phyloP scores from a whole-genome alignment of 2,329 filamentous ascomycete genomes.

The Gnomoniopsis sp. region DNA sequence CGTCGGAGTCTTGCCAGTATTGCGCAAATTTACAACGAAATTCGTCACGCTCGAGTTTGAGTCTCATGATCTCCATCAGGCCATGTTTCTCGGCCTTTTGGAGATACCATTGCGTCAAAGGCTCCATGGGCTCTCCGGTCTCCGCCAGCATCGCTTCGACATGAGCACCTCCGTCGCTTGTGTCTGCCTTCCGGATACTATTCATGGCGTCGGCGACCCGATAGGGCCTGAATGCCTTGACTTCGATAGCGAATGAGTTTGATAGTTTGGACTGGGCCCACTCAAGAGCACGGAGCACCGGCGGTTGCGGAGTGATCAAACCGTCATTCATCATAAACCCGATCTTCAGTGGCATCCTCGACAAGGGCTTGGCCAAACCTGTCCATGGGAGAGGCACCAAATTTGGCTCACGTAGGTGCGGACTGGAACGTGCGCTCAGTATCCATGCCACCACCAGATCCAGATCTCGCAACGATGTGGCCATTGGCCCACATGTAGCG shows the following conservation, averaged over 20 bases:
- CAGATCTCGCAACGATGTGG: constrained; percentile 29
- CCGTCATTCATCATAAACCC: constrained; percentile 40
- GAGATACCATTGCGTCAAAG: constrained; percentile 39
- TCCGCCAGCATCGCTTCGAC: constrained; percentile 30
- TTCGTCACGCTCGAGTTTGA: constrained; percentile 26
- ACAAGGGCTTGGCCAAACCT: constrained; percentile 23
- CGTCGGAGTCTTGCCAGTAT: constrained; percentile 33
- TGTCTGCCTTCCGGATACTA: constrained; percentile 39
- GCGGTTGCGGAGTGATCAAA: constrained; percentile 34
- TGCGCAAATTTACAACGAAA: constrained; percentile 31
- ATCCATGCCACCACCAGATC: constrained; percentile 30
- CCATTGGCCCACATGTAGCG: constrained; percentile 32
- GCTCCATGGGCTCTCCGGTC: constrained; percentile 40
- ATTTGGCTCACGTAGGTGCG: constrained; percentile 26
- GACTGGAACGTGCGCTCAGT: constrained; percentile 18
- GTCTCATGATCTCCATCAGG: constrained; percentile 22
- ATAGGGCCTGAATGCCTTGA: constrained; percentile 34
- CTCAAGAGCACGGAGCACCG: constrained; percentile 30
- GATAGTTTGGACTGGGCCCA: constrained; percentile 30
- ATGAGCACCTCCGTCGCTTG: constrained; percentile 38
- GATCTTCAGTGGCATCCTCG: constrained; percentile 31
- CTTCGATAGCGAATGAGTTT: constrained; percentile 22
- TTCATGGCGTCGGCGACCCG: constrained; percentile 27
- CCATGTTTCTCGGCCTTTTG: constrained; percentile 27
- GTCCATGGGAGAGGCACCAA: constrained; percentile 30